A percentile compares a stretch with the other conserved stretches of the same genome.
phyloP scores from a whole-genome alignment of 108 stramenopile species.

The Discostella stelligeroides region DNA sequence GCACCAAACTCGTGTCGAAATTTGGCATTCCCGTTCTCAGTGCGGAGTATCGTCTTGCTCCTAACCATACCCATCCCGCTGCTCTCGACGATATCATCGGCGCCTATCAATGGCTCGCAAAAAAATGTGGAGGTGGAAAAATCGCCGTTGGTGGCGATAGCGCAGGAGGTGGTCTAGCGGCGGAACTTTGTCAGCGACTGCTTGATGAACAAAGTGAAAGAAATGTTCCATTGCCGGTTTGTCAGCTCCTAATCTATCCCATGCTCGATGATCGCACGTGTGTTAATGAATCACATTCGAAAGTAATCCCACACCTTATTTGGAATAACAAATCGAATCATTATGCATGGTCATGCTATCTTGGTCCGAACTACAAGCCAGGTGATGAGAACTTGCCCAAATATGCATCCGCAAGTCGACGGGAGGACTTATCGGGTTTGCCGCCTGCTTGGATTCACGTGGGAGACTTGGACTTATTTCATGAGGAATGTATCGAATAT shows the following conservation, averaged over 20 bases:
- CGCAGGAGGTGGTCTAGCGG: slow-evolving; percentile 41
- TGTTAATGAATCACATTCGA: background rate
- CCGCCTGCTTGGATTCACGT: slow-evolving; percentile 30
- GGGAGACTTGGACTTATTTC: slow-evolving; percentile 38
- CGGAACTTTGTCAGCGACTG: slow-evolving; percentile 38
- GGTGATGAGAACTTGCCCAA: slow-evolving; percentile 20
- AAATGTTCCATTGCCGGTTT: slow-evolving; percentile 21
- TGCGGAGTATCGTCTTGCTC: slow-evolving; percentile 24
- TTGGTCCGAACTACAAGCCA: slow-evolving; percentile 12
- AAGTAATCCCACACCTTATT: slow-evolving; percentile 21
- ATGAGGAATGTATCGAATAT: slow-evolving; percentile 29
- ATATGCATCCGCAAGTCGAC: slow-evolving; percentile 27
- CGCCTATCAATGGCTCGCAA: slow-evolving; percentile 35
- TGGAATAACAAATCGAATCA: slow-evolving; percentile 36
- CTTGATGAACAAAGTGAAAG: slow-evolving; percentile 19
- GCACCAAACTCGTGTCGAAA: slow-evolving; percentile 1
- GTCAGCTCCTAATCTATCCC: slow-evolving; percentile 34
- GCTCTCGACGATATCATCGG: slow-evolving; percentile 31
- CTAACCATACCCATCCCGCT: slow-evolving; percentile 34
- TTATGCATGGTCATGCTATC: slow-evolving; percentile 36
- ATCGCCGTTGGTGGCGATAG: slow-evolving; percentile 37
- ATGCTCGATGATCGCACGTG: slow-evolving; percentile 48
- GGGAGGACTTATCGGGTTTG: slow-evolving; percentile 28
- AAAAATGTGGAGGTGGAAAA: background rate
- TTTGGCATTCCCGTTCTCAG: slow-evolving; percentile 20